Evolutionary conservation across 1,284 basidiomycete species (phyloP), one percentile per base, ranked within the genome.

Genomic region (Pyrrhoderma lamaoense): DNA sequence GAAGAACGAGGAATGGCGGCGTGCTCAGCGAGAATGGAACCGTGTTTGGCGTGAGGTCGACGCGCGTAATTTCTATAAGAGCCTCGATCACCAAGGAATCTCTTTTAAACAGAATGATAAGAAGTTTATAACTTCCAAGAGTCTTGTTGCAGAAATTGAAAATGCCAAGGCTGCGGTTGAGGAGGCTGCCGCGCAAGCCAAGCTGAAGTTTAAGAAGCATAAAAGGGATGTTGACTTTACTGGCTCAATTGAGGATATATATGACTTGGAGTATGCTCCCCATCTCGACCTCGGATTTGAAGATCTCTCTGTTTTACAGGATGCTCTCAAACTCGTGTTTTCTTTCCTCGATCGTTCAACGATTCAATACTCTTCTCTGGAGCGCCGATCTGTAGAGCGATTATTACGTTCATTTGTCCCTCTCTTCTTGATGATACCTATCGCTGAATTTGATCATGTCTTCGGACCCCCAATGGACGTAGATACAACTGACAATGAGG

Each of bases 1-100:
- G 64, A 97, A 96, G 69, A 91, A 97, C 65, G 93, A 98, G 59
- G 96, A 99, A 65, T 99, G 96, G 96, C 86, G 92, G 65, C 77
- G 89, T 34, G 85, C 89, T 21, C 90, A 96, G 67, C 79, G 94
- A 48, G 95, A 98, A 67, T 99, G 93, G 93, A 93, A 89, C 70
- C 82, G 89, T 56, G 93, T 94, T 19, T 99, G 96, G 96, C 79
- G 93, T 52, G 95, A 98, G 67, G 89, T 97, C 42, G 95, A 98
- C 62, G 86, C 85, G 52, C 91, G 93, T 69, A 98, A 98, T 72
- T 98, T 95, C 66, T 94, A 94, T 79, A 96, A 96, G 72, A 88
- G 88, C 40, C 79, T 98, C 53, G 96, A 99, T 65, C 93, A 97
- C 64, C 94, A 98, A 64, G 93, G 93, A 3, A 88, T 93, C 63